phyloP scores from a whole-genome alignment of 306 rosid species.

The Betula pendula region DNA sequence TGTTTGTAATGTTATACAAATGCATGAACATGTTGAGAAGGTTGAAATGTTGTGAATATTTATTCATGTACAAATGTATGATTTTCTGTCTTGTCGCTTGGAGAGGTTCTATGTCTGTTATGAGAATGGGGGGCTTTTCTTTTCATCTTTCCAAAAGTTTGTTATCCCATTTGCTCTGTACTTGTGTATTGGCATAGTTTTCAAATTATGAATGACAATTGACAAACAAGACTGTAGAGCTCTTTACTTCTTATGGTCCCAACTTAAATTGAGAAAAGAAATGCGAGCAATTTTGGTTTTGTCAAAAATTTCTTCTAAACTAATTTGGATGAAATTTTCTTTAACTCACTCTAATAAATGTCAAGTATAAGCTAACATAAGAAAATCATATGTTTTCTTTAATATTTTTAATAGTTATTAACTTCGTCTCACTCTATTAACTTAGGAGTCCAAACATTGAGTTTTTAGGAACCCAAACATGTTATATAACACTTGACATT shows the following conservation, averaged over 20 bases:
- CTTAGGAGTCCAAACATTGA: too few species aligned
- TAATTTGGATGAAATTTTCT: too few species aligned
- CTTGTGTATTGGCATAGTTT: not conserved
- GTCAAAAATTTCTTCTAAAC: too few species aligned
- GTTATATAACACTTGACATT: too few species aligned
- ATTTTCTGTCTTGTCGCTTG: not conserved
- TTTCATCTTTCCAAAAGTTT: not conserved
- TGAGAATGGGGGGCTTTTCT: not conserved
- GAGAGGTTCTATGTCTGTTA: not conserved
- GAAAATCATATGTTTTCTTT: too few species aligned
- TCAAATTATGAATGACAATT: not conserved
- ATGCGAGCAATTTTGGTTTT: not conserved
- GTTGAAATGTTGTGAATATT: not conserved
- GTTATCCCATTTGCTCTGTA: not conserved
- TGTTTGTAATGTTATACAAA: constrained; percentile 2
- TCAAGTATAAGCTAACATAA: too few species aligned
- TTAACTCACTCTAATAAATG: too few species aligned
- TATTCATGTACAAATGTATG: not conserved
- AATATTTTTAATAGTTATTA: too few species aligned
- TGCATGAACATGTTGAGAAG: not conserved
- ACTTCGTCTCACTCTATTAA: too few species aligned
- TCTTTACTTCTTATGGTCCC: not conserved
- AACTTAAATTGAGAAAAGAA: not conserved
- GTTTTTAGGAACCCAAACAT: too few species aligned
- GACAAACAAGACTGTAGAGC: not conserved